phyloP scores from a whole-genome alignment of 306 rosid species.

The Cicer arietinum region DNA sequence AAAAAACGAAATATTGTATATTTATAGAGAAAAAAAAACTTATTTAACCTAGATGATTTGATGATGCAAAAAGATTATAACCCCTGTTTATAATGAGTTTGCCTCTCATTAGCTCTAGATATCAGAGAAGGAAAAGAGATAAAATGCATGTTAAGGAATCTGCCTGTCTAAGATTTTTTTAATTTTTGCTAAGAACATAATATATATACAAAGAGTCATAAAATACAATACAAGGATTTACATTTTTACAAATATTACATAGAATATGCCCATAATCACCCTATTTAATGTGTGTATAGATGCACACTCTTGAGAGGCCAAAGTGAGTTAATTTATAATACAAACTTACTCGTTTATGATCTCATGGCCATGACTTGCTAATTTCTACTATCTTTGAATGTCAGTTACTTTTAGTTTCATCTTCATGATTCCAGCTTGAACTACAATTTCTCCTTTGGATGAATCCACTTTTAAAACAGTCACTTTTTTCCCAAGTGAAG shows the following conservation, averaged over 20 bases:
- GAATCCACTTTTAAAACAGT: conserved; percentile 70
- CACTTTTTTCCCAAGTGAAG: conserved; percentile 77
- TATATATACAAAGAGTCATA: background rate
- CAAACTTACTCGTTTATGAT: conserved; percentile 27
- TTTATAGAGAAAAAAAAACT: too few species aligned
- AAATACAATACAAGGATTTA: background rate
- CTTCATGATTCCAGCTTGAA: conserved; percentile 87
- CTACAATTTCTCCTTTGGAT: conserved; percentile 75
- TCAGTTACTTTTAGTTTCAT: conserved; percentile 74
- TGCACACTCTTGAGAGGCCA: too few species aligned
- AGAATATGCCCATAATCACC: background rate
- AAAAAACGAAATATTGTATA: too few species aligned
- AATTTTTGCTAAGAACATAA: background rate
- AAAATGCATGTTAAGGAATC: background rate
- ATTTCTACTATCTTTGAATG: conserved; percentile 54
- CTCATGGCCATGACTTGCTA: conserved; percentile 32
- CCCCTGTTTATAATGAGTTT: too few species aligned
- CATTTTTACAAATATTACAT: background rate
- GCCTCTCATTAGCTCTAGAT: background rate
- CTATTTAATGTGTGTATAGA: background rate
- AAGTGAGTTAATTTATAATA: too few species aligned
- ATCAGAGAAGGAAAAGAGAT: background rate
- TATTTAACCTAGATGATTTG: too few species aligned
- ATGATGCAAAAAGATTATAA: too few species aligned
- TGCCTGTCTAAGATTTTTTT: background rate